Conservation (phyloP, 805 yeast species). For the Wickerhamomyces sydowiorum region DNA sequence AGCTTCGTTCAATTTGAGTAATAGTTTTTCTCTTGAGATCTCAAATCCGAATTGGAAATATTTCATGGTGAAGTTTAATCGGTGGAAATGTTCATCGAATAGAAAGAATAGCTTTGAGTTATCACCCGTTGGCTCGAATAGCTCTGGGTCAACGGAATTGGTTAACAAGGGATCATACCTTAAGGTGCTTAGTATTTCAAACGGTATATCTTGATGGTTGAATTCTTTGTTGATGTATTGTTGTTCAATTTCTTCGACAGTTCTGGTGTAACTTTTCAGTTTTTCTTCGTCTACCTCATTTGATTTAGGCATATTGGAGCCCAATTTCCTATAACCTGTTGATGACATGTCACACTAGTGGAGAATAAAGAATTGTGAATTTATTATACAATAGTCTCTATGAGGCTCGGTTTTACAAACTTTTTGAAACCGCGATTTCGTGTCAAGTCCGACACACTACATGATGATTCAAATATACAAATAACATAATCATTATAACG, state of each 20-base stretch:
- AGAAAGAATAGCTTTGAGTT: slow-evolving; percentile 43
- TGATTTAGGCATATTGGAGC: too few relatives aligned
- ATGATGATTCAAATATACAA: too few relatives aligned
- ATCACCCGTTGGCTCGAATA: slow-evolving; percentile 1
- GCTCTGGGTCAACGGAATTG: slow-evolving; percentile 12
- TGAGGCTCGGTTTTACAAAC: too few relatives aligned
- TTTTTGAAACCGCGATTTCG: too few relatives aligned
- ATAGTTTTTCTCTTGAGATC: slow-evolving; percentile 36
- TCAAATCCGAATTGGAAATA: slow-evolving; percentile 48
- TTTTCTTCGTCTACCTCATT: not conserved
- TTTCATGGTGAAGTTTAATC: slow-evolving; percentile 48
- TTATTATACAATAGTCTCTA: too few relatives aligned
- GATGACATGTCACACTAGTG: too few relatives aligned
- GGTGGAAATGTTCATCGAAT: slow-evolving; percentile 54
- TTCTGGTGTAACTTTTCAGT: slow-evolving; percentile 5
- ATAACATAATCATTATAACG: too few relatives aligned
- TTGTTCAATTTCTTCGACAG: slow-evolving; percentile 1
- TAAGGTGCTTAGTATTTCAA: slow-evolving; percentile 63
- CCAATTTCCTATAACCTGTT: too few relatives aligned
- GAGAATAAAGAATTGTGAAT: too few relatives aligned
- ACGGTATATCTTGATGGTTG: slow-evolving; percentile 22
- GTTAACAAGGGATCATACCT: slow-evolving; percentile 62
- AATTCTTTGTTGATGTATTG: slow-evolving; percentile 7
- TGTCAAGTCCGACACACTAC: too few relatives aligned
- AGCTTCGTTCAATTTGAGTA: slow-evolving; percentile 34